Evolutionary conservation across 495 filamentous ascomycete species (phyloP).

Genomic region (Beverwykella pulmonaria): DNA sequence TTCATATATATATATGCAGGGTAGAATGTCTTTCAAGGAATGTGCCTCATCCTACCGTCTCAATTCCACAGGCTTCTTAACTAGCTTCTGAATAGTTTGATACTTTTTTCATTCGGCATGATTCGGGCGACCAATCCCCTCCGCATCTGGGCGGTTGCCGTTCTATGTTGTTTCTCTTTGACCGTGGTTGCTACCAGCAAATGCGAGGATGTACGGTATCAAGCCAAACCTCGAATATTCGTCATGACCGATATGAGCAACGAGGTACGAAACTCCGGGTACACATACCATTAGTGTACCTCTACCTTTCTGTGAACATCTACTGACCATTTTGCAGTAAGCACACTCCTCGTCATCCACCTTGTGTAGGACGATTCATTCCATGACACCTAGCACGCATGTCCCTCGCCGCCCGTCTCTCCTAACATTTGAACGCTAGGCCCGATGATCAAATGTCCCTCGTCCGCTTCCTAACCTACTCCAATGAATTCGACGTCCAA

Average conservation of each 20-base stretch:
- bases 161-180: not conserved
- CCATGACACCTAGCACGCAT: too few relatives aligned
- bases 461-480: constrained; percentile 9
- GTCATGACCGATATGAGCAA: constrained; percentile 16
- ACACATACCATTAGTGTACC: too few relatives aligned
- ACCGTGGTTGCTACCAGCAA: not conserved
- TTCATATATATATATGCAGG: not conserved
- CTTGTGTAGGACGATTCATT: too few relatives aligned
- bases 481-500: constrained; percentile 3
- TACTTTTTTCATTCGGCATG: not conserved
- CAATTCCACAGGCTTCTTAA: not conserved
- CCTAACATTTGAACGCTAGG: not conserved
- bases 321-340: too few relatives aligned
- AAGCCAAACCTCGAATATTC: constrained; percentile 9
- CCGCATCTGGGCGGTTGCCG: not conserved
- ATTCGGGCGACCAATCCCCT: not conserved
- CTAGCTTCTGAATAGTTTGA: not conserved
- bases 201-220: constrained; percentile 1
- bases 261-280: constrained; percentile 1
- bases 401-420: too few relatives aligned
- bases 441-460: constrained; percentile 16
- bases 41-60: not conserved
- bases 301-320: too few relatives aligned
- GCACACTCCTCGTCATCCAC: too few relatives aligned
- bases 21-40: not conserved